Percentiles rank a stretch among this genome's conserved stretches.
phyloP scores from a whole-genome alignment of 176 grass and related monocot genomes.

The Aegilops bicornis region DNA sequence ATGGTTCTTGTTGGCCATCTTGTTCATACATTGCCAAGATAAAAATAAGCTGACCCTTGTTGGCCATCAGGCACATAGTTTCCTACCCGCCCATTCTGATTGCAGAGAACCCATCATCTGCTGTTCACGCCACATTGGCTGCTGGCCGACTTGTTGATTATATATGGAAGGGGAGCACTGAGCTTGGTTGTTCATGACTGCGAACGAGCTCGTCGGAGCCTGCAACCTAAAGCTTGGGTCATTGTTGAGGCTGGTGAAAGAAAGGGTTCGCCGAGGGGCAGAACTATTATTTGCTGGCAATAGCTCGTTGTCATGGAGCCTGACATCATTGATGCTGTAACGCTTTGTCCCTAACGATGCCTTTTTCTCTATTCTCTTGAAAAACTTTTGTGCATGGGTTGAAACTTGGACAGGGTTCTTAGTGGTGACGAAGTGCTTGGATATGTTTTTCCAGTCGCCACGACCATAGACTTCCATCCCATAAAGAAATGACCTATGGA shows the following conservation, averaged over 20 bases:
- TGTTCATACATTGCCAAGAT: background rate
- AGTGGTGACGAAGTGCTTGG: background rate
- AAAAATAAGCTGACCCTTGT: background rate
- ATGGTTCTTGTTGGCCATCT: too few relatives aligned
- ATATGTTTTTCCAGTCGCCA: background rate
- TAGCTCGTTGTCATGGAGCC: slow-evolving; percentile 8
- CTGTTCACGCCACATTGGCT: background rate
- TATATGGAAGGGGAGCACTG: background rate
- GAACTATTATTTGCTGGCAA: background rate
- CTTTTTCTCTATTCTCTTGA: background rate
- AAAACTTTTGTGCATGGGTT: slow-evolving; percentile 33
- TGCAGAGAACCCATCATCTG: background rate
- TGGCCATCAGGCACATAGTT: background rate
- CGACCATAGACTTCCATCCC: too few relatives aligned
- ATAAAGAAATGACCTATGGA: too few relatives aligned
- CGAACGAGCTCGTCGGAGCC: background rate
- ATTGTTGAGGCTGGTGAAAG: background rate
- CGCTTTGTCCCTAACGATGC: background rate
- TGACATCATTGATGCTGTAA: background rate
- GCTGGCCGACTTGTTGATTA: background rate
- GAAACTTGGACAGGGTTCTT: background rate
- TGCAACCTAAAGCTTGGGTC: background rate
- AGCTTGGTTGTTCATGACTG: background rate
- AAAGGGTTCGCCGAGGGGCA: background rate
- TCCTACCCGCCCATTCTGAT: background rate